Evolutionary conservation across 371 early-diverging fungal genomes (phyloP).

Genomic region (Funneliformis caledonium): DNA sequence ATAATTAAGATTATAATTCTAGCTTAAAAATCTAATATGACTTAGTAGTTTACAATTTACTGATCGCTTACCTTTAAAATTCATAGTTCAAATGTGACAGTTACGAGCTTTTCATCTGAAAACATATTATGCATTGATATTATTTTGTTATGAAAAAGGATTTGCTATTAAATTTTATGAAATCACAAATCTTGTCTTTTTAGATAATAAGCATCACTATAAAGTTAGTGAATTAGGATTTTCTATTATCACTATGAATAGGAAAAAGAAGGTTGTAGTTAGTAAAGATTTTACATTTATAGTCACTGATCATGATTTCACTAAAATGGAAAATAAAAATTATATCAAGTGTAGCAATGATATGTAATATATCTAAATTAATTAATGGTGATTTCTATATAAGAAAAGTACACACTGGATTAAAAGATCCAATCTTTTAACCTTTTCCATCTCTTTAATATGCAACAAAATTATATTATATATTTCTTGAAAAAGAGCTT

Average conservation of each 20-base stretch:
- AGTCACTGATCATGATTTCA: too few relatives aligned
- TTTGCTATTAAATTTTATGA: too few relatives aligned
- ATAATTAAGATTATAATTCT: too few relatives aligned
- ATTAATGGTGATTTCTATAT: too few relatives aligned
- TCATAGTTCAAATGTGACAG: neutral
- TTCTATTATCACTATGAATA: neutral
- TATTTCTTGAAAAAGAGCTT: neutral
- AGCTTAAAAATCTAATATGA: too few relatives aligned
- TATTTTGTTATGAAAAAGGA: too few relatives aligned
- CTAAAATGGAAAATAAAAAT: neutral
- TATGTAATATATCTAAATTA: too few relatives aligned
- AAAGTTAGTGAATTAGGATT: too few relatives aligned
- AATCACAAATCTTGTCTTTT: too few relatives aligned
- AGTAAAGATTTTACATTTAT: slow-evolving; percentile 3
- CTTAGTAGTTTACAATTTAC: slow-evolving; percentile 11
- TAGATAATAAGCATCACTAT: too few relatives aligned
- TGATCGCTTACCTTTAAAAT: too few relatives aligned
- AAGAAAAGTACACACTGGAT: neutral
- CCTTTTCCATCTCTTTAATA: neutral
- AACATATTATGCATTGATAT: neutral
- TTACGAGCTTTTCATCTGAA: neutral
- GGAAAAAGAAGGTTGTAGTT: slow-evolving; percentile 7
- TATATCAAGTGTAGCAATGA: too few relatives aligned
- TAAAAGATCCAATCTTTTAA: neutral
- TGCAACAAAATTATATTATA: neutral